Evolutionary conservation across 1,139 yeast genomes (phyloP).

Genomic region (Pichia sorboxylosa): DNA sequence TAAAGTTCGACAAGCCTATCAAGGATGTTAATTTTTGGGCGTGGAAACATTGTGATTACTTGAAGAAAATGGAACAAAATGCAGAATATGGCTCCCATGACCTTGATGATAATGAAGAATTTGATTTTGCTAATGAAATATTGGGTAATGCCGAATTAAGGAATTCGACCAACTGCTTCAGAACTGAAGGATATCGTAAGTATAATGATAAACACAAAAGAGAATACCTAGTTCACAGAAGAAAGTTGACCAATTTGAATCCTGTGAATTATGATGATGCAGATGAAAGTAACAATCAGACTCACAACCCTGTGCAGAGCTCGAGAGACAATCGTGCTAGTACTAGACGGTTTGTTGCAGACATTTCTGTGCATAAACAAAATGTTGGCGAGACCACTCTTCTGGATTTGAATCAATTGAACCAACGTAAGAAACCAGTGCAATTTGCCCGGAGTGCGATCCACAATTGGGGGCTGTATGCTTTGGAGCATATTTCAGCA

Average conservation of each 20-base stretch:
- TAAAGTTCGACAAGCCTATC: constrained; percentile 20
- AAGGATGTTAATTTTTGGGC: constrained; percentile 50
- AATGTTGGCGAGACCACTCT: constrained; percentile 78
- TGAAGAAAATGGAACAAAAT: constrained; percentile 15
- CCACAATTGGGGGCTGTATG: constrained; percentile 97
- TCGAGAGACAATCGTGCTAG: constrained; percentile 84
- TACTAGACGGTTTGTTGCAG: constrained; percentile 84
- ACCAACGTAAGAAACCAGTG: constrained; percentile 86
- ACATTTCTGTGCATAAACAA: constrained; percentile 70
- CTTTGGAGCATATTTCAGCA: constrained; percentile 86
- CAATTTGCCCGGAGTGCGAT: constrained; percentile 93
- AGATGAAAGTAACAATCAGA: constrained; percentile 25
- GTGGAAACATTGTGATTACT: constrained; percentile 43
- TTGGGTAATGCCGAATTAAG: constrained; percentile 13
- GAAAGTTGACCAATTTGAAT: constrained; percentile 40
- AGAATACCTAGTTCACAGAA: constrained; percentile 72
- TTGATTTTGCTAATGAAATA: constrained; percentile 18
- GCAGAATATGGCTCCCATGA: constrained; percentile 26
- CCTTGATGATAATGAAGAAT: constrained; percentile 5
- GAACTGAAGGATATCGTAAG: constrained; percentile 64
- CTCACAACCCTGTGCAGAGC: constrained; percentile 33
- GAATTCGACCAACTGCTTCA: constrained; percentile 50
- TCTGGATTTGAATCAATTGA: constrained; percentile 63
- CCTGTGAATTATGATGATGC: constrained; percentile 50
- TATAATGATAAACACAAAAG: constrained; percentile 64